Percentiles rank a stretch among this genome's conserved stretches.
Conservation (phyloP, 1,284 basidiomycete species). For the Rhodotorula sp. region DNA sequence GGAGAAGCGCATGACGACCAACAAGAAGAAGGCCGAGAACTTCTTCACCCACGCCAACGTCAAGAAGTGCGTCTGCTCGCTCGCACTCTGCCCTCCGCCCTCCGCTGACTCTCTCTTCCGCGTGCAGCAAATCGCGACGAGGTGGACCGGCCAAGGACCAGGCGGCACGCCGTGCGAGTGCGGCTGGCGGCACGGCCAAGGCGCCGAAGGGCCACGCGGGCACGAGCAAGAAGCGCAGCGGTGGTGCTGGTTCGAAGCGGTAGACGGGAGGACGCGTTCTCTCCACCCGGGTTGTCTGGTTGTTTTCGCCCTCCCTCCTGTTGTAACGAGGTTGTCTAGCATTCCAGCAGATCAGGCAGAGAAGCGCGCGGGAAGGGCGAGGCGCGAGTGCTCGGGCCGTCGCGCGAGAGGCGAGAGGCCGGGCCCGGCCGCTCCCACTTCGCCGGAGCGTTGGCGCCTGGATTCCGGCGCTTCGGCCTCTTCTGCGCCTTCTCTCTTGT, state of each 20-base stretch:
- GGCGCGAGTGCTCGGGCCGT: too few species aligned
- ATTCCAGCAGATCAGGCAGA: too few species aligned
- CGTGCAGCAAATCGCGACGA: constrained; percentile 32
- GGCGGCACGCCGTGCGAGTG: constrained; percentile 19
- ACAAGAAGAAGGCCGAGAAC: constrained; percentile 89
- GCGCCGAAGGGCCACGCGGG: constrained; percentile 26
- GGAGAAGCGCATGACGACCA: constrained; percentile 80
- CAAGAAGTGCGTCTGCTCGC: constrained; percentile 37
- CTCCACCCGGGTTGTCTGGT: not conserved
- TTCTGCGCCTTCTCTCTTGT: not conserved
- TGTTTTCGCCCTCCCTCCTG: not conserved
- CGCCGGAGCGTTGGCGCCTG: too few species aligned
- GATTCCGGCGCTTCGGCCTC: not conserved
- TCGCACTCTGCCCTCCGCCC: not conserved
- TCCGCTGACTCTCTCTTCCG: not conserved
- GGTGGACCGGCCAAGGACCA: constrained; percentile 31
- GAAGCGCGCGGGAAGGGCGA: too few species aligned
- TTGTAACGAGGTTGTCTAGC: not conserved
- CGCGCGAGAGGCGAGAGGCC: too few species aligned
- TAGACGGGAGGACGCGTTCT: not conserved
- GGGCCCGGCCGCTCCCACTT: too few species aligned
- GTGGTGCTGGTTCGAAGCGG: constrained; percentile 3
- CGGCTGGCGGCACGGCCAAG: not conserved
- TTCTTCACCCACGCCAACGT: constrained; percentile 65
- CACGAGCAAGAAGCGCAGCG: constrained; percentile 27